Conservation (phyloP, 768 basidiomycete genomes). For the Pisolithus orientalis region DNA sequence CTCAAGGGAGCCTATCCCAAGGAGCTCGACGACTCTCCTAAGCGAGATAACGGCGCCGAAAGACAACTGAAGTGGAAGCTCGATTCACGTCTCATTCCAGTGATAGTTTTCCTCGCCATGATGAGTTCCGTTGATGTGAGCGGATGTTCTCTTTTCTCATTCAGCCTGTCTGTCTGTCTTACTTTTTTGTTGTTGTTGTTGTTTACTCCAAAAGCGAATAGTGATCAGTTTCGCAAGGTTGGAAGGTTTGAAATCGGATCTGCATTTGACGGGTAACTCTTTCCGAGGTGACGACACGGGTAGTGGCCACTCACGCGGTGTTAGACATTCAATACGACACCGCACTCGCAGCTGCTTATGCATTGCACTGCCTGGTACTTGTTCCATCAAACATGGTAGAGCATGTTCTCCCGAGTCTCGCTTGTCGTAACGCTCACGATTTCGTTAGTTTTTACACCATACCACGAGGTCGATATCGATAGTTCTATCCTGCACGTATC, state of each 20-base stretch:
- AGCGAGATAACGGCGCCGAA: not conserved
- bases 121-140: constrained; percentile 24
- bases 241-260: constrained; percentile 35
- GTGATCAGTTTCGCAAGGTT: constrained; percentile 34
- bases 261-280: constrained; percentile 26
- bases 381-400: constrained; percentile 63
- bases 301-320: not conserved
- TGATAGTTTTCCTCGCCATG: constrained; percentile 16
- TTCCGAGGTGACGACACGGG: not conserved
- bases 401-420: not conserved
- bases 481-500: constrained; percentile 39
- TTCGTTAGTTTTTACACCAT: constrained; percentile 44
- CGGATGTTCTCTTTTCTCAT: not conserved
- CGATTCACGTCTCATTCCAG: constrained; percentile 24
- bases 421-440: not conserved
- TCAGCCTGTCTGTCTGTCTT: not conserved
- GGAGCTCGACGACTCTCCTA: no score
- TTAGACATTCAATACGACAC: constrained; percentile 48
- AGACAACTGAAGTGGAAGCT: constrained; percentile 23
- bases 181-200: not conserved
- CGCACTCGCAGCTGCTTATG: constrained; percentile 48
- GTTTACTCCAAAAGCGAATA: constrained; percentile 23
- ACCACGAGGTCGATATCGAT: constrained; percentile 37
- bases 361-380: constrained; percentile 56
- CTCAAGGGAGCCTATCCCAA: no score